Evolutionary conservation across 1,284 basidiomycete species (phyloP).

Genomic region (Tetrapyrgos nigripes): DNA sequence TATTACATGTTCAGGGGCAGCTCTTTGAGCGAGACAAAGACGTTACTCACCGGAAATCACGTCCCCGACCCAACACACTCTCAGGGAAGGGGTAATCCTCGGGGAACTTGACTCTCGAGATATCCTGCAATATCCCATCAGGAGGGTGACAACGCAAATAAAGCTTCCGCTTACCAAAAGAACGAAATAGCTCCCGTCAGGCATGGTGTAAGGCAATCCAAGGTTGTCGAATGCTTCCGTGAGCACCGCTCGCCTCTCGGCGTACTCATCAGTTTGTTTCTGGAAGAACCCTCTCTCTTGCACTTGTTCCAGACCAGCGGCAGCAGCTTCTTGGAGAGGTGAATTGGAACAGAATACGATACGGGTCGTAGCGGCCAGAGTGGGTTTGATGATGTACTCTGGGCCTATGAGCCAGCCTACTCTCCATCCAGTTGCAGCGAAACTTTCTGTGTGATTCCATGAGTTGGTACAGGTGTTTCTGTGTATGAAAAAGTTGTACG

Average conservation of each 20-base stretch:
- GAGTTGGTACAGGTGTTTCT: background rate
- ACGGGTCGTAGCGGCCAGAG: slow-evolving; percentile 89
- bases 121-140: slow-evolving; percentile 60
- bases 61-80: slow-evolving; percentile 79
- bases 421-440: slow-evolving; percentile 98
- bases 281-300: slow-evolving; percentile 80
- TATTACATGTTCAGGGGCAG: slow-evolving; percentile 33
- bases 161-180: slow-evolving; percentile 66
- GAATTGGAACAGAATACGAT: slow-evolving; percentile 97
- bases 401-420: slow-evolving; percentile 97
- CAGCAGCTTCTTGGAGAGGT: slow-evolving; percentile 90
- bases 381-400: slow-evolving; percentile 81
- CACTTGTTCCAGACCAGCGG: slow-evolving; percentile 85
- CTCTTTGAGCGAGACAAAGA: background rate
- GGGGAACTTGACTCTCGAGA: slow-evolving; percentile 83
- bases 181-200: slow-evolving; percentile 91
- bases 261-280: slow-evolving; percentile 81
- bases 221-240: slow-evolving; percentile 83
- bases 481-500: slow-evolving; percentile 21
- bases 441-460: slow-evolving; percentile 71
- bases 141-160: background rate
- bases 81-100: slow-evolving; percentile 85
- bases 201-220: slow-evolving; percentile 87
- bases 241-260: slow-evolving; percentile 80
- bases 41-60: slow-evolving; percentile 80